Base-by-base conservation (phyloP, 1,284 basidiomycete species). In the Mycena sp. region DNA sequence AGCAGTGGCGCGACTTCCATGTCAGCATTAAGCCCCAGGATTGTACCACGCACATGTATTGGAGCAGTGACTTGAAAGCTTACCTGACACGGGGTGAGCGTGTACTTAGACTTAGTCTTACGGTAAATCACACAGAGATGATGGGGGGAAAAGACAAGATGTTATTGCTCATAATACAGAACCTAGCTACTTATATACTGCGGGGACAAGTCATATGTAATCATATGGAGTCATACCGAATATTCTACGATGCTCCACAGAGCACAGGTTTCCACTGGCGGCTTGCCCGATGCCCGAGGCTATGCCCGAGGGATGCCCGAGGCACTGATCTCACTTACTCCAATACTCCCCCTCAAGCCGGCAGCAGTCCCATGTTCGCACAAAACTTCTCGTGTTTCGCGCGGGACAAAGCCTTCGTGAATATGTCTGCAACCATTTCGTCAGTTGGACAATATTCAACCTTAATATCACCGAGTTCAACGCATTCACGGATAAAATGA, bases 401-500 rank as follows among this genome's bases (percentile, higher is more conserved):
- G 9, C 44, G 40, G 5, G 62, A 43, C 9, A 67, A 32, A 10
- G 65, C 60, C 53, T 66, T 67, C 7, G 65, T 67, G 17, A 67
- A 45, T 14, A 66, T 45, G 25, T 67, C 65, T 19, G 65, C 65
- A 6, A 63, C 32, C 35, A 68, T 65, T n/a, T 67, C 65, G 25
- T 43, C 23, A 11, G 65, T 54, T 21, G 58, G 50, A 30, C 64
- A 51, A 37, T 67, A 56, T 3, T 38, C 26, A 7, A 67, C 45
- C 12, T 30, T 19, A 25, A 67, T 57, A 11, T n/a, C 38, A 21
- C 59, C 59, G 21, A 3, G 9, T 17, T 67, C 53, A 17, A 69
- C 43, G 10, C 43, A 45, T 9, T 76, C 74, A 0, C 74, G 71
- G n/a, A 77, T 54, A 28, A 65, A 70, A 58, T 77, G 78, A 55